Conservation (phyloP, 164 flowering plant species). For the Nymphaea thermarum region DNA sequence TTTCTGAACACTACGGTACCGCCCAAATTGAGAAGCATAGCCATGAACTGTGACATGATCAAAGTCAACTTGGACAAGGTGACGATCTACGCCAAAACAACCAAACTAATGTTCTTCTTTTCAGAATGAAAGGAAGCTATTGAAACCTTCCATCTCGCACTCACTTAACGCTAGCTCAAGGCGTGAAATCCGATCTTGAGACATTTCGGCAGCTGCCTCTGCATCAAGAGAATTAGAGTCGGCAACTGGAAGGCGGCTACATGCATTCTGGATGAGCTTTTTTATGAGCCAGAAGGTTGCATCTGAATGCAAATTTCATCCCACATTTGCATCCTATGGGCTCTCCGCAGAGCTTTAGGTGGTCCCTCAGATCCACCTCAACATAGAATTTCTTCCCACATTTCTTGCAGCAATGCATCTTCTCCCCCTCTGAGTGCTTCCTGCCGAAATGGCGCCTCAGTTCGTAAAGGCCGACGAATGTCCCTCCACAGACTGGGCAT, state of each 20-base stretch:
- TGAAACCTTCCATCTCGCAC: background rate
- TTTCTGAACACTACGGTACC: background rate
- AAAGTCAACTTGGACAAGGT: background rate
- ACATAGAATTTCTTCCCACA: slow-evolving; percentile 7
- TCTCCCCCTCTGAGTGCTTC: slow-evolving; percentile 9
- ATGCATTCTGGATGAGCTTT: slow-evolving; percentile 6
- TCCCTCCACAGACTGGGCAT: slow-evolving; percentile 6
- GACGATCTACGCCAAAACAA: background rate
- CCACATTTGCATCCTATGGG: slow-evolving; percentile 7
- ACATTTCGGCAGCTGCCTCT: background rate
- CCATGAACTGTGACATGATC: background rate
- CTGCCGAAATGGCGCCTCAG: slow-evolving; percentile 7
- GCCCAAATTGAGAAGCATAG: background rate
- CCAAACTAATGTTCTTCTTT: background rate
- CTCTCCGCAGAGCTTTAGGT: slow-evolving; percentile 5
- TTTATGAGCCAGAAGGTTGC: slow-evolving; percentile 7
- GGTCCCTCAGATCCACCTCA: slow-evolving; percentile 6
- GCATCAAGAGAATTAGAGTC: background rate
- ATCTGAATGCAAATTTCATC: slow-evolving; percentile 7
- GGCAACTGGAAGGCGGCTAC: background rate
- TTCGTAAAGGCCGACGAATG: slow-evolving; percentile 7
- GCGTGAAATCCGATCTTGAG: background rate
- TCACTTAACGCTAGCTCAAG: background rate
- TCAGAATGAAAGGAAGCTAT: background rate
- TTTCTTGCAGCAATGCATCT: slow-evolving; percentile 4